Conservation (phyloP, 495 filamentous ascomycete genomes). For the Penicillium soppii region DNA sequence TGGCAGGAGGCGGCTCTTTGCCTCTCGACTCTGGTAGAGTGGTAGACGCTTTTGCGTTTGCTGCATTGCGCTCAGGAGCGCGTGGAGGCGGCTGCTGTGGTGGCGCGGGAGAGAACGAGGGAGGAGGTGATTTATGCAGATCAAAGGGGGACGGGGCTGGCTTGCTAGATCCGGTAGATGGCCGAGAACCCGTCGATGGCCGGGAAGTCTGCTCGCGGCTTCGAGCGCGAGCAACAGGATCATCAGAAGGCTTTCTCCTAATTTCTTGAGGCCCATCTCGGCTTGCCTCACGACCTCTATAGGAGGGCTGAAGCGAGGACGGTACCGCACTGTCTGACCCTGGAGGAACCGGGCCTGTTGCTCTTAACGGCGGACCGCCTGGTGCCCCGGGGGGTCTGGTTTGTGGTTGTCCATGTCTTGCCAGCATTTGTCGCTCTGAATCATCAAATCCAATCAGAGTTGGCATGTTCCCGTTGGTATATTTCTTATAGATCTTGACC, state of each 20-base stretch:
- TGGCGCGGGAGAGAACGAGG: conserved; percentile 9
- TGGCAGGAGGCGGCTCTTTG: conserved; percentile 23
- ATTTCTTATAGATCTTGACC: conserved; percentile 94
- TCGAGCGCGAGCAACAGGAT: conserved; percentile 40
- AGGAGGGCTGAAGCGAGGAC: conserved; percentile 31
- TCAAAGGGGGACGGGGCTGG: conserved; percentile 23
- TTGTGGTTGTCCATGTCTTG: conserved; percentile 43
- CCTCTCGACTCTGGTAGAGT: conserved; percentile 23
- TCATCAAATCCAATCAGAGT: conserved; percentile 78
- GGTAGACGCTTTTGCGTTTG: conserved; percentile 20
- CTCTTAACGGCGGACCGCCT: conserved; percentile 33
- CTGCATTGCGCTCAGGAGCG: conserved; percentile 22
- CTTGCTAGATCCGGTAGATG: conserved; percentile 25
- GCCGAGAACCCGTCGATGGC: conserved; percentile 34
- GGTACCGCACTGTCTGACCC: conserved; percentile 33
- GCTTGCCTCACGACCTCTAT: conserved; percentile 31
- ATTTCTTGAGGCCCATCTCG: conserved; percentile 37
- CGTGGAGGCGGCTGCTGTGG: conserved; percentile 32
- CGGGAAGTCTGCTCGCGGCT: conserved; percentile 48
- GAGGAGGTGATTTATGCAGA: conserved; percentile 2
- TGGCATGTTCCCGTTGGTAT: conserved; percentile 83
- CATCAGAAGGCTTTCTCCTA: conserved; percentile 41
- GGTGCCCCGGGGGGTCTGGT: conserved; percentile 29
- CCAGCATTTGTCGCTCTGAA: conserved; percentile 69
- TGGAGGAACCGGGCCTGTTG: conserved; percentile 27